These are phyloP conservation scores for Selaginella tamariscina DNA, from an alignment of 75 land plant species.

Conservation along the genomic window DNA sequence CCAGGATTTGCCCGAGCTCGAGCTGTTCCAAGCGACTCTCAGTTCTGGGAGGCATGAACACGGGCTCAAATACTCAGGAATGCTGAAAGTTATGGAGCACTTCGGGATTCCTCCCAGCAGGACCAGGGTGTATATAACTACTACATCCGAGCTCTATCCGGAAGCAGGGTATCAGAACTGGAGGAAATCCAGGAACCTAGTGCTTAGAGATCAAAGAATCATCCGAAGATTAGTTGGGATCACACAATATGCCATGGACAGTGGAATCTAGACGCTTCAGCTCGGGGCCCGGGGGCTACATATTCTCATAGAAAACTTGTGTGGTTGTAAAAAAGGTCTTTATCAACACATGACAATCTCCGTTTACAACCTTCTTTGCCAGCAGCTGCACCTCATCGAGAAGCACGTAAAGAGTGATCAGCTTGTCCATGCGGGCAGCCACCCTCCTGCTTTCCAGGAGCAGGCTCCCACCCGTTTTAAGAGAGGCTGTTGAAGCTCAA, in stretches of 20 bases:
- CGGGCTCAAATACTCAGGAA: constrained; percentile 1
- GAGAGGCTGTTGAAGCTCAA: too few species aligned
- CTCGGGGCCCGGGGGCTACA: too few species aligned
- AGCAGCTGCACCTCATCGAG: too few species aligned
- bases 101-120: constrained; percentile 4
- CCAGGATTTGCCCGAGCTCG: constrained; percentile 4
- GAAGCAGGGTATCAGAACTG: constrained; percentile 3
- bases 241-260: constrained; percentile 3
- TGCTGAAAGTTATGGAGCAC: constrained; percentile 3
- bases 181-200: neutral
- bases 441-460: too few species aligned
- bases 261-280: constrained; percentile 3
- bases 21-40: constrained; percentile 3
- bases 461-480: too few species aligned
- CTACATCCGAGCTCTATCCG: constrained; percentile 1
- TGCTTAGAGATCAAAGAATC: constrained; percentile 1
- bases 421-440: too few species aligned
- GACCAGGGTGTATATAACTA: constrained; percentile 3
- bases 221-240: constrained; percentile 3
- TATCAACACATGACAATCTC: too few species aligned
- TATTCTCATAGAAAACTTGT: too few species aligned
- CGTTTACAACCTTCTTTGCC: too few species aligned
- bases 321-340: too few species aligned
- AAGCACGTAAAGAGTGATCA: too few species aligned
- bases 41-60: neutral